Percentiles rank a stretch among this genome's conserved stretches.
Evolutionary conservation across 164 flowering plant genomes (phyloP).

Genomic region (Dillenia turbinata): DNA sequence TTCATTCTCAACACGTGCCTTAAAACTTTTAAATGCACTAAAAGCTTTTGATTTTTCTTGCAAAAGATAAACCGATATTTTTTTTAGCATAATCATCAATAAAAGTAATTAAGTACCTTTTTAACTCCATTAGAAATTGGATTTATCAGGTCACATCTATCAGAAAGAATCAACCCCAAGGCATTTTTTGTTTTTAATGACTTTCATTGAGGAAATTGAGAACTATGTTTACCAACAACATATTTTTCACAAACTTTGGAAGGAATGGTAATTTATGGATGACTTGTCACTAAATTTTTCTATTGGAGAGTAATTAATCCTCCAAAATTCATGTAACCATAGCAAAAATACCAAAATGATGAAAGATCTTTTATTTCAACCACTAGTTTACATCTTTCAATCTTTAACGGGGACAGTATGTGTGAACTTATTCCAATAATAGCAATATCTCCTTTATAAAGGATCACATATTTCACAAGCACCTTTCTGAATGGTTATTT

Average conservation of each 20-base stretch:
- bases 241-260: constrained; percentile 5
- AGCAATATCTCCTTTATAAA: constrained; percentile 1
- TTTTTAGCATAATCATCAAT: constrained; percentile 4
- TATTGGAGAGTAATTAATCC: constrained; percentile 2
- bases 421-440: constrained; percentile 5
- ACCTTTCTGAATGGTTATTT: background rate
- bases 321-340: constrained; percentile 5
- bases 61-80: constrained; percentile 9
- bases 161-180: constrained; percentile 7
- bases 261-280: constrained; percentile 6
- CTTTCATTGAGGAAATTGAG: constrained; percentile 6
- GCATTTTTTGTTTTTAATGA: constrained; percentile 3
- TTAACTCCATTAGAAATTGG: constrained; percentile 11
- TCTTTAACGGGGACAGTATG: constrained; percentile 10
- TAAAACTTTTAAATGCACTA: constrained; percentile 3
- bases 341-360: constrained; percentile 5
- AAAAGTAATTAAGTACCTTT: background rate
- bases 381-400: constrained; percentile 3
- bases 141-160: constrained; percentile 6
- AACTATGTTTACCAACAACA: constrained; percentile 1
- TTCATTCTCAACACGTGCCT: constrained; percentile 6
- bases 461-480: constrained; percentile 1
- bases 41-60: constrained; percentile 5
- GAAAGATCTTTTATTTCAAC: constrained; percentile 7
- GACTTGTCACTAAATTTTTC: background rate